Evolutionary conservation across 768 basidiomycete genomes (phyloP), one percentile per base, ranked within the genome.

Genomic region (Amanita rimosa): DNA sequence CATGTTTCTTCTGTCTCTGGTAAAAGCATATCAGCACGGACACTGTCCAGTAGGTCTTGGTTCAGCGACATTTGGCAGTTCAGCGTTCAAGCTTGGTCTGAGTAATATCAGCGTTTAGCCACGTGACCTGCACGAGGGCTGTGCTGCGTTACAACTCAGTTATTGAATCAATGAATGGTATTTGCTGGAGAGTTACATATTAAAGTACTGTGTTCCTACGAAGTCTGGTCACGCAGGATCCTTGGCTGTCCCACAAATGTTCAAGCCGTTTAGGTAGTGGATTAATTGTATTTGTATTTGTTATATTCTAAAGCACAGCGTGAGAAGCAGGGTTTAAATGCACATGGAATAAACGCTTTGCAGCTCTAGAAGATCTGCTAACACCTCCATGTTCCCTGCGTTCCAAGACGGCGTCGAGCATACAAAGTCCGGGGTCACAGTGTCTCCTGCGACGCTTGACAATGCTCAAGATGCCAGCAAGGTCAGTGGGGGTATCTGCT

Each of bases 1-100:
- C 88, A 91, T 11, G 78, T 78, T 24, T 91, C 85, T 60, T 91
- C 88, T 3, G 83, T 78, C 62, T 91, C 88, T 29, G 70, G 58
- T 11, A 76, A 66, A 47, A 66, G 57, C 26, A 74, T 41, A 22
- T 61, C 53, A 29, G 67, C 60, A 49, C 70, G 70, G 17, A 76
- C 54, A 34, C 62, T 57, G 36, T 73, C 72, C 4, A 31, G 31
- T 40, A 80, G 54, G 54, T 74, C 67, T 33, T 65, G 47, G 17
- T 14, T 48, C 37, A 40, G 38, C 11, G 47, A 29, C 47, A 39
- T 36, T n/a, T 31, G 13, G 13, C 11, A 31, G 31, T 31, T 11
- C 8, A 27, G 9, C 27, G 8, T 26, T 29, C 9, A 29, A 29
- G 8, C n/a, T n/a, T n/a, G 22, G 27, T 13, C 29, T 31, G 29